Base-by-base conservation (phyloP, 2,329 filamentous ascomycete species). In the Fusarium udum region DNA sequence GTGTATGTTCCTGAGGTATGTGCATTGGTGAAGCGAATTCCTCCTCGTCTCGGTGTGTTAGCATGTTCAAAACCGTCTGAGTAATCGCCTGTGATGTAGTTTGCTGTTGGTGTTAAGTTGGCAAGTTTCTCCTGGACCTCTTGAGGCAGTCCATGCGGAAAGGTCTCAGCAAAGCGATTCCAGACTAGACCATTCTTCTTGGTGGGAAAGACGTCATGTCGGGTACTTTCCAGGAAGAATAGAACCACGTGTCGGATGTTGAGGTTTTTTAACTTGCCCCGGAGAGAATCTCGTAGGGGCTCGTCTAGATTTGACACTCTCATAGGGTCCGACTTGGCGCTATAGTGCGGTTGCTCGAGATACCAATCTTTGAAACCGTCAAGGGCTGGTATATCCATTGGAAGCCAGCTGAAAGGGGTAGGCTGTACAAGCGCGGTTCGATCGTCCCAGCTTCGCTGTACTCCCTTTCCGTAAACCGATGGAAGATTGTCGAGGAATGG, bases 191-290 rank as follows among this genome's bases (percentile, higher is more conserved):
- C 82, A 6, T 79, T 74, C 57, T 82, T 82, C 31, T 84, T 84
- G 40, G 85, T 72, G 0, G 84, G 84, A 48, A 85, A 86, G 3
- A 85, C 79, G 49, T 86, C 84, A 8, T 82, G 81, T 18, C 84
- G 79, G 1, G 83, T 85, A 51, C 84, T 85, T 61, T 86, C 84
- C 14, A 86, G 77, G n/a, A 84, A 79, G n/a, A 86, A 62, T 16
- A 85, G 65, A 24, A 85, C 74, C 6, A 86, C 77, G 62, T 86
- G 83, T 52, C 83, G 83, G 46, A 86, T 82, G 13, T 79, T 79
- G 16, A 84, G 73, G 4, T 75, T 64, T 16, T 63, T 37, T 6
- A 82, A 60, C 42, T 72, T 76, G 15, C 69, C 66, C 11, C 67
- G 67, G 6, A 82, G 73, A 2, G 55, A 63, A 14, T 76, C 39